phyloP scores from a whole-genome alignment of 441 rosid genomes.

The Mallotus japonicus region DNA sequence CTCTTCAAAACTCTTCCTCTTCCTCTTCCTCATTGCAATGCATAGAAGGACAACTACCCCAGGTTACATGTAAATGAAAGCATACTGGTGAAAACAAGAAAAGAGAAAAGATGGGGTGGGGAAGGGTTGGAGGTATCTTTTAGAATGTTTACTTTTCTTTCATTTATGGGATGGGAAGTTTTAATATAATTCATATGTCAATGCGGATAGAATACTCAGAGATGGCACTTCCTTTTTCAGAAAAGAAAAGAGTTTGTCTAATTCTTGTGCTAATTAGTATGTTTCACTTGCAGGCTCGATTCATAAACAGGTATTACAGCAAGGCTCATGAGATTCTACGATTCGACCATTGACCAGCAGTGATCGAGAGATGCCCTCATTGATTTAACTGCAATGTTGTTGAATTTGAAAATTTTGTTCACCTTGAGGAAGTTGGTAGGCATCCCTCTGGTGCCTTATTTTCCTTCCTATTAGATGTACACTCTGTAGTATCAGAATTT shows the following conservation, averaged over 20 bases:
- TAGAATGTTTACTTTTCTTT: too few species aligned
- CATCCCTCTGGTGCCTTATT: background rate
- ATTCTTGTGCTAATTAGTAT: background rate
- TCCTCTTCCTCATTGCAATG: too few species aligned
- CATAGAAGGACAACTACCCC: too few species aligned
- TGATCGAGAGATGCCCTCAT: constrained; percentile 4
- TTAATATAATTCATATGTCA: too few species aligned
- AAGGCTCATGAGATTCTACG: constrained; percentile 67
- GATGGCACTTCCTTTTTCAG: background rate
- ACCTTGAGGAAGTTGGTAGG: constrained; percentile 18
- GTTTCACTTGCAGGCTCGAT: constrained; percentile 49
- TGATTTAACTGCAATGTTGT: constrained; percentile 17
- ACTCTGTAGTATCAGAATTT: constrained; percentile 19
- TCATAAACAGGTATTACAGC: constrained; percentile 75
- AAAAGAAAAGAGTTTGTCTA: too few species aligned
- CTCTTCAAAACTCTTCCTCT: too few species aligned
- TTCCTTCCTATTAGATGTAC: constrained; percentile 11
- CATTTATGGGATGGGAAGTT: too few species aligned
- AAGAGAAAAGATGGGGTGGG: too few species aligned
- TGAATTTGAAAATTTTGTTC: constrained; percentile 20
- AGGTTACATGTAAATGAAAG: too few species aligned
- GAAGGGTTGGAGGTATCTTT: too few species aligned
- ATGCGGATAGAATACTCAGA: background rate
- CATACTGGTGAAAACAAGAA: too few species aligned
- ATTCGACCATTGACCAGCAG: constrained; percentile 10